A percentile compares a stretch with the other conserved stretches of the same genome.
Conservation (phyloP, 176 grass and related monocot species). For the Musa itinerans region DNA sequence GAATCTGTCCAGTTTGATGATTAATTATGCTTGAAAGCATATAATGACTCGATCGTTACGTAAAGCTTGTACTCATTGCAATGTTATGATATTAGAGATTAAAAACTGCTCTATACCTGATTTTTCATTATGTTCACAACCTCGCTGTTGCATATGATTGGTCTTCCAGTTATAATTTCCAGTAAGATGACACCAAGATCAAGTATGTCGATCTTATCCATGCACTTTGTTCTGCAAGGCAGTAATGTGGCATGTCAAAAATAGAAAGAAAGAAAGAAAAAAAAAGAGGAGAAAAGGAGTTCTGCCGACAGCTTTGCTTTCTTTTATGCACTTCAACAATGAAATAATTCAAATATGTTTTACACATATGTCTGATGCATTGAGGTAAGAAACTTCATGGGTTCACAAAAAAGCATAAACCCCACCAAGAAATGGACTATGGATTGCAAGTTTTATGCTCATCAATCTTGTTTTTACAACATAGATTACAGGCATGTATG, state of each 20-base stretch:
- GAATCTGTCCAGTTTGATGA: not conserved
- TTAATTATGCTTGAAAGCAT: not conserved
- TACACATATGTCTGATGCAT: too few relatives aligned
- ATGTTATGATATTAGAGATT: too few relatives aligned
- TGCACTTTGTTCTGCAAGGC: constrained; percentile 35
- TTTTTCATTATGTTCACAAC: constrained; percentile 67
- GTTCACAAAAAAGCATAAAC: too few relatives aligned
- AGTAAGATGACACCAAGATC: constrained; percentile 83
- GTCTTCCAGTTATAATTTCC: constrained; percentile 77
- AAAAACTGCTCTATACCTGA: constrained; percentile 29
- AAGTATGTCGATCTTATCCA: constrained; percentile 64
- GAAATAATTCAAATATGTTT: too few relatives aligned
- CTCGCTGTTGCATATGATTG: constrained; percentile 62
- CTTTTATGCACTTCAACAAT: too few relatives aligned
- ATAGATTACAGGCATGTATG: too few relatives aligned
- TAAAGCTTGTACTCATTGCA: too few relatives aligned
- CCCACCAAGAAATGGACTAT: not conserved
- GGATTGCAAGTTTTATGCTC: too few relatives aligned
- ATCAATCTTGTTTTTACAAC: too few relatives aligned
- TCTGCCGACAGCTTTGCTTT: too few relatives aligned
- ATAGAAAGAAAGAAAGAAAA: not conserved
- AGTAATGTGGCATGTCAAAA: not conserved
- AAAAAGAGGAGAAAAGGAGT: not conserved
- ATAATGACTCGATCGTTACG: too few relatives aligned
- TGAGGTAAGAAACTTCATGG: too few relatives aligned